Evolutionary conservation across 148 eudicot species (phyloP), one percentile per base, ranked within the genome.

Genomic region (Persicaria tinctoria): DNA sequence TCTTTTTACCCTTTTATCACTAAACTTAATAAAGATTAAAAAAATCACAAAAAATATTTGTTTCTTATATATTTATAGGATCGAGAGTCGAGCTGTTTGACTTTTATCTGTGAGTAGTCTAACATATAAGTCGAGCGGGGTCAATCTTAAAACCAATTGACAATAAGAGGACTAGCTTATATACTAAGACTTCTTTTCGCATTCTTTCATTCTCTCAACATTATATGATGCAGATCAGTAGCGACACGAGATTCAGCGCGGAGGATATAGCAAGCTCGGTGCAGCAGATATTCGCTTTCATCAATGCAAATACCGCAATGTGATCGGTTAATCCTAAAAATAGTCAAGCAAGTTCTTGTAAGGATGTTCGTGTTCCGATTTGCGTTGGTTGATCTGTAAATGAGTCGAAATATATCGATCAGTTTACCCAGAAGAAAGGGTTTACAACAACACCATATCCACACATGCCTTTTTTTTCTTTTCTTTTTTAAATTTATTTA

Each of bases 231-330:
- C 74, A 93, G 98, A 90, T 91, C 49, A 82, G 73, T 2, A 88
- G 86, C 68, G 95, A 93, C 72, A 85, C 86, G 7, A 76, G 84
- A 66, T 88, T 88, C 68, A 83, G 90, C 7, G 97, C 98, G 1
- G 98, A 93, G 70, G 98, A 93, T 73, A 86, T 93, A 80, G 97
- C 98, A 5, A 79, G 78, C 70, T 89, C 97, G 8, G 89, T 93
- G 73, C 98, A 93, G 72, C 91, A 91, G 75, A 90, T 91, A 38
- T 88, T 94, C 81, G 84, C 86, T 66, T 94, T 88, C 73, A 90
- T 91, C 77, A 90, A 94, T 84, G 90, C 96, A 79, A 78, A 85
- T 75, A 75, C 53, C 11, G 2, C 74, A 16, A 72, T 47, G 74
- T 72, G 46, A 72, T 11, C 55, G 41, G 47, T 45, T 2, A 3